A percentile compares a stretch with the other conserved stretches of the same genome.
Evolutionary conservation across 1,139 yeast species (phyloP).

Genomic region (Taphrina communis): DNA sequence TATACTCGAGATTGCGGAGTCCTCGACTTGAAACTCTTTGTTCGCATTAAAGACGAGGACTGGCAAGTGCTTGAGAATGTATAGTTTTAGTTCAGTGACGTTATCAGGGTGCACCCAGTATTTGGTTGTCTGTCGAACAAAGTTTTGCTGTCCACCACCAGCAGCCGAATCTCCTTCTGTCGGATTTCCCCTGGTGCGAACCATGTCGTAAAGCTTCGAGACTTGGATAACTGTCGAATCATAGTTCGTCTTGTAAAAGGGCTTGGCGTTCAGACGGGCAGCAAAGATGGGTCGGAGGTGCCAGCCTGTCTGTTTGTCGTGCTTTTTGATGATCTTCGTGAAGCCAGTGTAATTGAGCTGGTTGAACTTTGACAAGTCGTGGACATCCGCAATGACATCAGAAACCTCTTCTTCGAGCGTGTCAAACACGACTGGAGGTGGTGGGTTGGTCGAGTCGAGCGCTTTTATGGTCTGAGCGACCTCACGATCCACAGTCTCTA

Average conservation of each 20-base stretch:
- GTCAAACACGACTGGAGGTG: slow-evolving; percentile 82
- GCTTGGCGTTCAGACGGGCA: slow-evolving; percentile 87
- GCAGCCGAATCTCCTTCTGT: slow-evolving; percentile 92
- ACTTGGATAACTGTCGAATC: slow-evolving; percentile 86
- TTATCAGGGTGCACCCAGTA: slow-evolving; percentile 99
- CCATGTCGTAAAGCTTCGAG: slow-evolving; percentile 86
- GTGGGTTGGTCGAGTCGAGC: slow-evolving; percentile 47
- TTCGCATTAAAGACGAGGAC: slow-evolving; percentile 94
- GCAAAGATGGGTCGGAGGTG: slow-evolving; percentile 88
- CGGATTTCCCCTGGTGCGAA: slow-evolving; percentile 94
- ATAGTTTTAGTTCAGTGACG: slow-evolving; percentile 93
- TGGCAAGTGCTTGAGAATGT: slow-evolving; percentile 90
- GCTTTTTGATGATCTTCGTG: slow-evolving; percentile 87
- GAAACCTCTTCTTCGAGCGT: slow-evolving; percentile 88
- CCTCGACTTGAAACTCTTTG: slow-evolving; percentile 92
- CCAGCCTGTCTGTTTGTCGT: slow-evolving; percentile 87
- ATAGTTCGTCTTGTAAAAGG: slow-evolving; percentile 93
- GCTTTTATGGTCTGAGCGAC: slow-evolving; percentile 64
- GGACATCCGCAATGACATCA: slow-evolving; percentile 95
- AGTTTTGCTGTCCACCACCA: slow-evolving; percentile 96
- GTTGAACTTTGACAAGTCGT: slow-evolving; percentile 91
- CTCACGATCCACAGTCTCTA: slow-evolving; percentile 68
- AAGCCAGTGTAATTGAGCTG: slow-evolving; percentile 94
- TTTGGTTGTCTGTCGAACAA: slow-evolving; percentile 96
- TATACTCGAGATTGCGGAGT: slow-evolving; percentile 93